Conservation (phyloP, 441 rosid genomes). For the Eutrema salsugineum region DNA sequence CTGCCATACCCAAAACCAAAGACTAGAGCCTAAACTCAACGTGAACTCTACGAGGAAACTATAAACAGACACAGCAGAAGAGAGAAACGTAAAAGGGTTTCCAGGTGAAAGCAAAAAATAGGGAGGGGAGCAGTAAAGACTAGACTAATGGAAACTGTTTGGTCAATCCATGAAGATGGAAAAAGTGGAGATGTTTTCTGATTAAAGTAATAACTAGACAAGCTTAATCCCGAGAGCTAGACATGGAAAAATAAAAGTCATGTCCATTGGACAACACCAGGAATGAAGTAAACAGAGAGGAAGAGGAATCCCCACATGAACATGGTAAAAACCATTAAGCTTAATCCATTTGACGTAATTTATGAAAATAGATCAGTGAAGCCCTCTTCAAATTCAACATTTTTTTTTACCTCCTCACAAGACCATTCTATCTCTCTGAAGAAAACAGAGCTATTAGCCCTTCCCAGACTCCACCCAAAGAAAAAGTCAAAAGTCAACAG, state of each 20-base stretch:
- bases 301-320: conserved; percentile 33
- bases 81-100: neutral
- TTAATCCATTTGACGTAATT: neutral
- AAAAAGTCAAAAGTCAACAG: conserved; percentile 25
- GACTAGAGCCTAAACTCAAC: conserved; percentile 8
- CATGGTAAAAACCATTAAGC: conserved; percentile 22
- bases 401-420: neutral
- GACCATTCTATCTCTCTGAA: neutral
- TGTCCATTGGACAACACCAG: conserved; percentile 6
- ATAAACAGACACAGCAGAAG: neutral
- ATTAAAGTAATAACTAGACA: neutral
- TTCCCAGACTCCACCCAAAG: neutral
- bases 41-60: neutral
- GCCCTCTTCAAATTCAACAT: conserved; percentile 1
- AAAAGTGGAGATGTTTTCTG: neutral
- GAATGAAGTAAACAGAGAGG: conserved; percentile 35
- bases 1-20: conserved; percentile 21
- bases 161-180: neutral
- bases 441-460: neutral
- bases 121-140: neutral
- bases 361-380: neutral
- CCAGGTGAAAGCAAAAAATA: neutral
- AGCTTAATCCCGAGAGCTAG: neutral
- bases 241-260: neutral
- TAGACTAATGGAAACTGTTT: conserved; percentile 5